Evolutionary conservation across 1,284 basidiomycete genomes (phyloP), one percentile per base, ranked within the genome.

Genomic region (Lentinula novae-zelandiae): DNA sequence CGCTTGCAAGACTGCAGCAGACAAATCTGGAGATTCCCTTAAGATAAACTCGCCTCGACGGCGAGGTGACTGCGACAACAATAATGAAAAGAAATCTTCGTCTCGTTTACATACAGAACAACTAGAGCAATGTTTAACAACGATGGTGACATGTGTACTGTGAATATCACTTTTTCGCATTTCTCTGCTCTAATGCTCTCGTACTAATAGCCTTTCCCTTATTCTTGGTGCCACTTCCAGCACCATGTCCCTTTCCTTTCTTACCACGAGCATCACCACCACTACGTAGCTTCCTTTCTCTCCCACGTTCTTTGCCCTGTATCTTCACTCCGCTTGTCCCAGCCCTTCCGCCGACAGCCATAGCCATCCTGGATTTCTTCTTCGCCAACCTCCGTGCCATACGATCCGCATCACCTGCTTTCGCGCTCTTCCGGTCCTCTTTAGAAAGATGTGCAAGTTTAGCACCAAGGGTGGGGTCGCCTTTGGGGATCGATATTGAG

Each of bases 351-450:
- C 60, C 54, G 27, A 40, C 42, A 22, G 59, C 62, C 56, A 63
- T 46, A 27, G 75, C 72, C 62, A 78, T 80, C 60, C 84, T 80
- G 34, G 84, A 78, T 74, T 90, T 89, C 76, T 96, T 96, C 85
- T 97, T 97, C 52, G 92, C 92, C 69, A 95, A 71, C 57, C 95
- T 81, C 57, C 95, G 78, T 48, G 89, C 90, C 51, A 93, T 79
- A 48, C 95, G 86, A 58, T 92, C 90, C 0, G 85, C 80, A 69
- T 97, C 90, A 15, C 81, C 69, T 0, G 86, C 80, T 75, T 98
- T 98, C 67, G 79, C 85, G 49, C 83, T 77, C 76, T 96, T 96
- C 61, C 95, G 84, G 64, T 90, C 90, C 10, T 92, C 89, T 73
- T 95, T 95, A n/a, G 88, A 82, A 40, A 96, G 76, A 53, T 85